Base-by-base conservation (phyloP, 2,329 filamentous ascomycete species). In the Fusarium solani-melongenae region DNA sequence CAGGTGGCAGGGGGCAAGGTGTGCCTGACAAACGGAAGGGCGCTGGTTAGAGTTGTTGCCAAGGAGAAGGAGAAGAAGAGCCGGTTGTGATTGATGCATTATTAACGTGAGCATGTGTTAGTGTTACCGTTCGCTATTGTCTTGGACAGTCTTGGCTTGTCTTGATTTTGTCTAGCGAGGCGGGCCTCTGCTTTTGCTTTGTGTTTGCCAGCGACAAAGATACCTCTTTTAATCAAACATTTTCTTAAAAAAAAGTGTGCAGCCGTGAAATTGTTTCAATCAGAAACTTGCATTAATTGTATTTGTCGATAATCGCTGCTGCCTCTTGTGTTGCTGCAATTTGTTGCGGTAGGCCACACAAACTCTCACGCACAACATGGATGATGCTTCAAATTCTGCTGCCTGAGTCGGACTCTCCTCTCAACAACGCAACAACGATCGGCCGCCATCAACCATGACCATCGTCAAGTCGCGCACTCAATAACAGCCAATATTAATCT, bases 21-120 rank as follows among this genome's bases (percentile, higher is more conserved):
- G 20, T 94, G 94, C 70, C 85, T 98, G 83, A 96, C 91, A 84
- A 98, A 98, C 82, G 95, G 95, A 6, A 88, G 94, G 66, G 94
- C 94, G 29, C 82, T 96, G 80, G 89, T 98, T 12, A 53, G 27
- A 29, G 46, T 53, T 31, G 46, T 53, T 6, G 27, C 17, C 46
- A 53, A 53, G 46, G 27, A 31, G 27, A 53, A 53, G 46, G 46
- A 31, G 17, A 53, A 20, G 46, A 53, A 53, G 46, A 53, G 27
- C 46, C n/a, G 46, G 27, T 5, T 53, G 46, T 53, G 27, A 31
- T 31, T 14, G 10, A 44, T 41, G 39, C n/a, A 41, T 22, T 15
- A 36, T 15, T 6, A 22, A 22, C 20, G 41, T 46, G 41, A 46
- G 41, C 12, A 7, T 53, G 27, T 31, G 6, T 51, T 51, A 12